Percentiles rank a stretch among this genome's conserved stretches.
Conservation (phyloP, 1,284 basidiomycete genomes). For the Cryptococcus depauperatus region DNA sequence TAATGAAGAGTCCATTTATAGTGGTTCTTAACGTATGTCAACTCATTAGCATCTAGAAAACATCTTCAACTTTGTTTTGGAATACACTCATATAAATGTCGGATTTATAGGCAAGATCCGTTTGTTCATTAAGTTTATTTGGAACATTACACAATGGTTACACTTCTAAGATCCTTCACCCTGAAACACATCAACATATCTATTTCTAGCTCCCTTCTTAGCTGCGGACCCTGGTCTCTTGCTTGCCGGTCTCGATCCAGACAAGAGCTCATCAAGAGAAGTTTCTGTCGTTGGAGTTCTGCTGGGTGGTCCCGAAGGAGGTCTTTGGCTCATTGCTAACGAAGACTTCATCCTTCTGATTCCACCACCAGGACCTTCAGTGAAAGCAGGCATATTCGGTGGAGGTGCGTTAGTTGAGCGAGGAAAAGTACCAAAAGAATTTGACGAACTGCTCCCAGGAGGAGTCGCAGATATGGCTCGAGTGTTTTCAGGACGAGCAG, state of each 20-base stretch:
- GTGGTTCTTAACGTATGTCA: no score
- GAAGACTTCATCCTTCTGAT: conserved; percentile 45
- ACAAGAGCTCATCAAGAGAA: conserved; percentile 41
- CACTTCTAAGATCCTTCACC: conserved; percentile 5
- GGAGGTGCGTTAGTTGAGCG: conserved; percentile 1
- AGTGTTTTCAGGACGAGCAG: conserved; percentile 54
- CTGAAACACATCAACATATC: conserved; percentile 57
- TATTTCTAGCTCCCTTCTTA: conserved; percentile 65
- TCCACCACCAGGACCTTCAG: conserved; percentile 32
- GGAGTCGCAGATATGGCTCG: conserved; percentile 34
- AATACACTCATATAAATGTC: no score
- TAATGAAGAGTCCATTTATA: no score
- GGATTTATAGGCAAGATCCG: no score
- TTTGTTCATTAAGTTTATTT: no score
- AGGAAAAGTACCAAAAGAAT: neutral
- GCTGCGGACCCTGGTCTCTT: conserved; percentile 35
- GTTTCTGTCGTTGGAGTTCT: conserved; percentile 52
- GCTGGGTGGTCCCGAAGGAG: conserved; percentile 11
- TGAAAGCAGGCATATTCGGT: conserved; percentile 35
- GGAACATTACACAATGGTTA: no score
- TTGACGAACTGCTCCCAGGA: neutral
- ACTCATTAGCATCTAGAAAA: no score
- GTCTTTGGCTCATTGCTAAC: conserved; percentile 31
- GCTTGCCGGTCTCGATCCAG: conserved; percentile 27
- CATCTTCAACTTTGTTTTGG: no score